Conservation (phyloP, 345 rosid species). For the Euclidium syriacum region DNA sequence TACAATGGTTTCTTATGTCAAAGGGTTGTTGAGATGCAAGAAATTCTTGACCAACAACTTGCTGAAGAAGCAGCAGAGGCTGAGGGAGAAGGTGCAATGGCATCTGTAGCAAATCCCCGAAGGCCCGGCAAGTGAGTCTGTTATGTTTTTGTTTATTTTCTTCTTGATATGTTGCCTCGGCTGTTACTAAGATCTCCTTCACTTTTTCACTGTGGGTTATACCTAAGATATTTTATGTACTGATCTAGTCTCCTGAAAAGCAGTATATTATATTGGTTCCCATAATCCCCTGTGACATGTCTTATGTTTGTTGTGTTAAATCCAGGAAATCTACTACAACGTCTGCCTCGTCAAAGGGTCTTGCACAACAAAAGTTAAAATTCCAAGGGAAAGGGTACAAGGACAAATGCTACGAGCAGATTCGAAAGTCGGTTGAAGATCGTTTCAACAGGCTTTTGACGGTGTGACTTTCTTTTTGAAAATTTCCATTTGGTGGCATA, state of each 20-base stretch:
- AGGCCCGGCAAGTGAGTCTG: constrained; percentile 72
- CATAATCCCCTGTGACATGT: not conserved
- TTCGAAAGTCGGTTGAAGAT: constrained; percentile 80
- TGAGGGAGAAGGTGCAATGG: constrained; percentile 94
- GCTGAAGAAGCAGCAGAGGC: constrained; percentile 99
- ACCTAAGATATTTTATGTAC: not conserved
- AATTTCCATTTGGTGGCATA: constrained; percentile 9
- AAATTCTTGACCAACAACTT: constrained; percentile 93
- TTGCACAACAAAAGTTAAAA: constrained; percentile 66
- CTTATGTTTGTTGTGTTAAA: constrained; percentile 7
- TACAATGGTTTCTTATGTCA: constrained; percentile 8
- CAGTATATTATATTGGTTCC: not conserved
- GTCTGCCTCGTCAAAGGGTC: constrained; percentile 54
- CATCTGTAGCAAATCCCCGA: constrained; percentile 85
- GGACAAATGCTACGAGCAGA: constrained; percentile 96
- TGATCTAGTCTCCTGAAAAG: constrained; percentile 2
- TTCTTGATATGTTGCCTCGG: constrained; percentile 1
- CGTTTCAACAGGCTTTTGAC: constrained; percentile 81
- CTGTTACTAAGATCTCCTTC: not conserved
- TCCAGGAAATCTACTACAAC: constrained; percentile 60
- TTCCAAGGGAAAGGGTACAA: constrained; percentile 88
- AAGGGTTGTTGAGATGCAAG: constrained; percentile 99
- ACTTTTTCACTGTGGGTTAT: constrained; percentile 1
- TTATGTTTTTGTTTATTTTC: constrained; percentile 2
- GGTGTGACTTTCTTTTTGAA: constrained; percentile 38